phyloP scores from a whole-genome alignment of 306 rosid species.

The Casuarina cunninghamiana region DNA sequence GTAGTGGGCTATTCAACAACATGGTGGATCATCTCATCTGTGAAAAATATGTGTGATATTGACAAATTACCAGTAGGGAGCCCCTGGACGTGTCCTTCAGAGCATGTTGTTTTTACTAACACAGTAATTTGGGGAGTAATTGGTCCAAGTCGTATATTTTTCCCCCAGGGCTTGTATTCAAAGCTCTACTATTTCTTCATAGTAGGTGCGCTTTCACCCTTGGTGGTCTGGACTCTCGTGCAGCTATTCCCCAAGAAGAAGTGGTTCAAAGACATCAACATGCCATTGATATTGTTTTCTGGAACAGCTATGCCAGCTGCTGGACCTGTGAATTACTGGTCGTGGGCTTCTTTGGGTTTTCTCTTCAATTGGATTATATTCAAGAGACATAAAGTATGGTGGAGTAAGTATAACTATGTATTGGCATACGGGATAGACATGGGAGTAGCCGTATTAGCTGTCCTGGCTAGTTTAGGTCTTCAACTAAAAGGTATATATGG shows the following conservation, averaged over 20 bases:
- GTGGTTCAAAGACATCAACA: slow-evolving; percentile 37
- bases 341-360: slow-evolving; percentile 39
- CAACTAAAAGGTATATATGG: neutral
- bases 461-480: neutral
- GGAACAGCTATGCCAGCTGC: slow-evolving; percentile 29
- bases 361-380: slow-evolving; percentile 37
- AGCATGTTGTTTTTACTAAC: slow-evolving; percentile 44
- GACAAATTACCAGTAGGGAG: slow-evolving; percentile 38
- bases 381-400: slow-evolving; percentile 35
- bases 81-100: slow-evolving; percentile 54
- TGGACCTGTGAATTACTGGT: slow-evolving; percentile 27
- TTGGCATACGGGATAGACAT: slow-evolving; percentile 6
- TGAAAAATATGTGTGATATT: slow-evolving; percentile 35
- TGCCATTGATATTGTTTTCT: slow-evolving; percentile 33
- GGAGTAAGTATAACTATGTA: neutral
- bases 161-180: slow-evolving; percentile 28
- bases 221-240: too few species aligned
- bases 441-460: neutral
- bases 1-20: slow-evolving; percentile 33
- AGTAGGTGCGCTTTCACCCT: too few species aligned
- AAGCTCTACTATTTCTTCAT: slow-evolving; percentile 50
- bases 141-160: neutral
- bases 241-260: slow-evolving; percentile 24
- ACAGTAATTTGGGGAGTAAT: slow-evolving; percentile 36
- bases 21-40: slow-evolving; percentile 48